Conservation (phyloP, 1,284 basidiomycete genomes). For the Sporisorium iseilematis-ciliati region DNA sequence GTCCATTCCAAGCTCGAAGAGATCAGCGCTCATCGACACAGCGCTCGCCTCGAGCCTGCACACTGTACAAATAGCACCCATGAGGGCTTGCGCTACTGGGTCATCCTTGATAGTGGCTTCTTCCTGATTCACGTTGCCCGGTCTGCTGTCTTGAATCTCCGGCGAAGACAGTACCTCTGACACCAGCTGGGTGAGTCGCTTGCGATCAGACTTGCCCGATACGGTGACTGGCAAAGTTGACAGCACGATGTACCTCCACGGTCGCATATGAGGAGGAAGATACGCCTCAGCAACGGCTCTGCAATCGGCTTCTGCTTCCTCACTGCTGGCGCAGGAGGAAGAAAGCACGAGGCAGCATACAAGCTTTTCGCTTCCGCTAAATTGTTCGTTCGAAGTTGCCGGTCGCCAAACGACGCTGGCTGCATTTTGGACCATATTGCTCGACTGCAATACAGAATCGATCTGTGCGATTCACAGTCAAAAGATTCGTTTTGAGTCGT, state of each 20-base stretch:
- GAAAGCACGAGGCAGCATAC: conserved; percentile 10
- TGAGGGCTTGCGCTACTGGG: not conserved
- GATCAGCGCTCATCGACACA: not conserved
- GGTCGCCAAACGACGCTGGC: conserved; percentile 14
- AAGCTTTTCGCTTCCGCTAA: conserved; percentile 12
- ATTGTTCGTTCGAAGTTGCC: not conserved
- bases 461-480: conserved; percentile 1
- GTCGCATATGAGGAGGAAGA: conserved; percentile 24
- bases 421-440: conserved; percentile 3
- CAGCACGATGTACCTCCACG: conserved; percentile 17
- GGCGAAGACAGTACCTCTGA: not conserved
- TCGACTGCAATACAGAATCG: conserved; percentile 20
- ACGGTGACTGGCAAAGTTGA: conserved; percentile 13
- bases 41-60: conserved; percentile 7
- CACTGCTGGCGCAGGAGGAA: not conserved
- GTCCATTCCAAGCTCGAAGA: conserved; percentile 22
- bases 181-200: conserved; percentile 10
- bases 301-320: conserved; percentile 18
- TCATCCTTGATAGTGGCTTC: not conserved
- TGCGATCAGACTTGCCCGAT: conserved; percentile 23
- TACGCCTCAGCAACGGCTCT: conserved; percentile 19
- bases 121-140: not conserved
- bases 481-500: no score
- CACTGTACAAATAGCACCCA: conserved; percentile 2
- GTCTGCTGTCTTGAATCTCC: not conserved